These are phyloP conservation scores for Zelonia costaricensis DNA, from an alignment of 208 protist species.

Conservation along the genomic window DNA sequence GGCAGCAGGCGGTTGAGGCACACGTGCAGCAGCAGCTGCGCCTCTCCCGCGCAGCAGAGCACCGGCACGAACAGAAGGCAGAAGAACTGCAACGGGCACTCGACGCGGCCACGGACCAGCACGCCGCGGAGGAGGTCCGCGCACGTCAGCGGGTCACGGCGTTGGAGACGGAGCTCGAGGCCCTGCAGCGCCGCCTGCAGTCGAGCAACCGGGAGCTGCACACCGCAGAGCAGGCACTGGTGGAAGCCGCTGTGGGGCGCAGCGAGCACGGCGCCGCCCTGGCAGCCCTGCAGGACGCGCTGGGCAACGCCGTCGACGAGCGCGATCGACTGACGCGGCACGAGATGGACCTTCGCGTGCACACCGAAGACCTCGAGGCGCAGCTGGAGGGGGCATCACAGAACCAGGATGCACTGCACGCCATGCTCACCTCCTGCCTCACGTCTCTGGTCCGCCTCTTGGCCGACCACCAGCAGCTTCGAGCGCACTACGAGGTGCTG, in stretches of 20 bases:
- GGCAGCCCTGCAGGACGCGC: background rate
- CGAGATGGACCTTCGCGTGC: slow-evolving; percentile 9
- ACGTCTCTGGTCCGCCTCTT: slow-evolving; percentile 5
- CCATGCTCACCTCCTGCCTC: slow-evolving; percentile 3
- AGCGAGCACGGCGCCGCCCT: slow-evolving; percentile 1
- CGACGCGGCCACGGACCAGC: slow-evolving; percentile 10
- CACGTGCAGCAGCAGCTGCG: slow-evolving; percentile 8
- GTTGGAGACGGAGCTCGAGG: slow-evolving; percentile 12
- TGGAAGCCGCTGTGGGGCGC: slow-evolving; percentile 7
- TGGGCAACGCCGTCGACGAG: background rate
- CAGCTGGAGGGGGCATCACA: slow-evolving; percentile 4
- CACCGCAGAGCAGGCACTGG: slow-evolving; percentile 5
- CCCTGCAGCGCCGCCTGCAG: slow-evolving; percentile 1
- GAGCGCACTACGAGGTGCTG: background rate
- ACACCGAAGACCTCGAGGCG: slow-evolving; percentile 28
- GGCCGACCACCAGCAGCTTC: slow-evolving; percentile 5
- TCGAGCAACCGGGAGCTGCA: slow-evolving; percentile 1
- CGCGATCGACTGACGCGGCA: slow-evolving; percentile 9
- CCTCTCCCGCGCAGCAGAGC: slow-evolving; percentile 6
- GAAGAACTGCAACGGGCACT: slow-evolving; percentile 29
- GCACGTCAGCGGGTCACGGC: background rate
- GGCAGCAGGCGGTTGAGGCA: slow-evolving; percentile 7
- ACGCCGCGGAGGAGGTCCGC: background rate
- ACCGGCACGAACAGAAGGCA: slow-evolving; percentile 11
- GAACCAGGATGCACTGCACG: slow-evolving; percentile 2